These are phyloP conservation scores for Daldinia sp. DNA, from an alignment of 2,329 filamentous ascomycete genomes.

Conservation along the genomic window DNA sequence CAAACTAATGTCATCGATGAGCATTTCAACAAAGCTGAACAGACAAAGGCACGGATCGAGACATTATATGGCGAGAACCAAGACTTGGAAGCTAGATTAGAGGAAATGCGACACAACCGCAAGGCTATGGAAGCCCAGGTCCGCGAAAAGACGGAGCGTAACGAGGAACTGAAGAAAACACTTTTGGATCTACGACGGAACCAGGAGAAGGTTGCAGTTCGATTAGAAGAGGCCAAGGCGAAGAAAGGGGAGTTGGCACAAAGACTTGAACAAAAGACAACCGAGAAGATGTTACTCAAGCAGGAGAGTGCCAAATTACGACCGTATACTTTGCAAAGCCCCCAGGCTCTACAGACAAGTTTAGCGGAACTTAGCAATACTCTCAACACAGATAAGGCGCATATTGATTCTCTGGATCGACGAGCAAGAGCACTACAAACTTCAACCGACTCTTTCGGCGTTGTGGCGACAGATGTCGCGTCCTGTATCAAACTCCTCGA, in stretches of 20 bases:
- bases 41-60: slow-evolving; percentile 87
- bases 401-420: slow-evolving; percentile 88
- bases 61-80: slow-evolving; percentile 85
- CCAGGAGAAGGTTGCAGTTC: slow-evolving; percentile 83
- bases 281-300: slow-evolving; percentile 72
- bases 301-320: slow-evolving; percentile 89
- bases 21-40: slow-evolving; percentile 90
- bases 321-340: slow-evolving; percentile 91
- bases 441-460: slow-evolving; percentile 85
- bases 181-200: slow-evolving; percentile 81
- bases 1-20: slow-evolving; percentile 90
- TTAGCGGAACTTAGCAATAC: slow-evolving; percentile 83
- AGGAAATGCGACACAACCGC: slow-evolving; percentile 82
- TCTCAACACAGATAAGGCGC: slow-evolving; percentile 78
- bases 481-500: slow-evolving; percentile 89
- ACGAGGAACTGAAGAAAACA: slow-evolving; percentile 84
- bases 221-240: slow-evolving; percentile 82
- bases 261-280: slow-evolving; percentile 75
- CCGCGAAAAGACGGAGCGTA: slow-evolving; percentile 83
- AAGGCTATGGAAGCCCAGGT: slow-evolving; percentile 83
- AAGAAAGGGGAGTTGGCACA: slow-evolving; percentile 81
- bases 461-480: slow-evolving; percentile 85
- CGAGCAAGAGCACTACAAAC: slow-evolving; percentile 90
- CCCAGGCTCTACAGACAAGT: slow-evolving; percentile 80
- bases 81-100: slow-evolving; percentile 80